Percentiles rank a stretch among this genome's conserved stretches.
Conservation (phyloP, 1,284 basidiomycete genomes). For the Lignosus rhinocerotis region DNA sequence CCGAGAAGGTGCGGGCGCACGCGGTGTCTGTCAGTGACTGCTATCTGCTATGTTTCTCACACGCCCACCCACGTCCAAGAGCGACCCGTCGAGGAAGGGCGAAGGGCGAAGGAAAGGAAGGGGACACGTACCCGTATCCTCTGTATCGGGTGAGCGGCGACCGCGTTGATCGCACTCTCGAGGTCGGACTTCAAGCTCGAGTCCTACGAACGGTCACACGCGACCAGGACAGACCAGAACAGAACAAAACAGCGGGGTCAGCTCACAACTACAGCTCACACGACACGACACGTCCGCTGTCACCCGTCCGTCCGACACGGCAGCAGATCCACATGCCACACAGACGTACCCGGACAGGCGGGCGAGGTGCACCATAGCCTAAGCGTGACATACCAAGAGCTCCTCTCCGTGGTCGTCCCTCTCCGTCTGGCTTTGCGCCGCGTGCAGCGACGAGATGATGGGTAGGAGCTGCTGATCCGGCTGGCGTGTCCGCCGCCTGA, state of each 20-base stretch:
- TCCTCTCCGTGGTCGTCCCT: not conserved
- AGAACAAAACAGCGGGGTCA: not conserved
- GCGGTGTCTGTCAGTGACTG: no score
- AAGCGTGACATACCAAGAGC: not conserved
- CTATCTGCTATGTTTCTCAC: no score
- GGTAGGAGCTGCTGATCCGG: constrained; percentile 18
- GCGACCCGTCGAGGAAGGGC: no score
- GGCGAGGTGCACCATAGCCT: not conserved
- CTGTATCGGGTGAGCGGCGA: not conserved
- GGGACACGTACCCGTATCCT: not conserved
- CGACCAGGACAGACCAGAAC: no score
- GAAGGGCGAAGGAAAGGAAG: not conserved
- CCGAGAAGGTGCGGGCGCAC: no score
- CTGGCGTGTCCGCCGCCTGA: constrained; percentile 17
- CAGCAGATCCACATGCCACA: not conserved
- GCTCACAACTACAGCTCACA: not conserved
- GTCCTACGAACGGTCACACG: not conserved
- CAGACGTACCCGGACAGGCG: not conserved
- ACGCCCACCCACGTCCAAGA: no score
- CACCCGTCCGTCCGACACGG: not conserved
- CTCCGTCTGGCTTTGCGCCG: constrained; percentile 17
- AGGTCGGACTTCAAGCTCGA: not conserved
- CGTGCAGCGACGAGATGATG: constrained; percentile 18
- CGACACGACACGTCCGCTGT: not conserved
- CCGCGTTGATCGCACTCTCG: not conserved